A percentile compares a stretch with the other conserved stretches of the same genome.
These are phyloP conservation scores for Fusarium sp. DNA, from an alignment of 2,329 filamentous ascomycete genomes.

Conservation along the genomic window DNA sequence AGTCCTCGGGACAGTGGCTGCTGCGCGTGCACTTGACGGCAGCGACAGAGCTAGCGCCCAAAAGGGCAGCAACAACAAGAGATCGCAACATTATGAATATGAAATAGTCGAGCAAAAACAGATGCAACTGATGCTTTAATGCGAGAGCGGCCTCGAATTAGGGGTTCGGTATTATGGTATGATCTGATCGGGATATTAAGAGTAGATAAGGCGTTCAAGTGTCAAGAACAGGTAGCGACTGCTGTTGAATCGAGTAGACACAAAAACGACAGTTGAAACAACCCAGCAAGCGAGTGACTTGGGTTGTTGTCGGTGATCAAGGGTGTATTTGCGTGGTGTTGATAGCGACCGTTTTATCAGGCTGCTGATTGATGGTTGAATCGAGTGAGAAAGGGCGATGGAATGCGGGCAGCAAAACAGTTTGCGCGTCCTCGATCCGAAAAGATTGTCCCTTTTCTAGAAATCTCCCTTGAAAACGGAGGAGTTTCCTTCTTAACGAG, in stretches of 20 bases:
- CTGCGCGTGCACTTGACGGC: slow-evolving; percentile 57
- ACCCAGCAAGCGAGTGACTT: slow-evolving; percentile 34
- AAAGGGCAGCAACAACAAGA: slow-evolving; percentile 45
- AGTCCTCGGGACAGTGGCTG: slow-evolving; percentile 74
- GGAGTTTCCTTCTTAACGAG: slow-evolving; percentile 17
- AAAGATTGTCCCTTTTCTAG: not conserved
- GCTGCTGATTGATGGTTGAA: slow-evolving; percentile 18
- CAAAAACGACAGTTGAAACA: slow-evolving; percentile 12
- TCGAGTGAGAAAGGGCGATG: slow-evolving; percentile 10
- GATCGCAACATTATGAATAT: slow-evolving; percentile 49
- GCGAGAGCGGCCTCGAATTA: slow-evolving; percentile 3
- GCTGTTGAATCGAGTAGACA: slow-evolving; percentile 6
- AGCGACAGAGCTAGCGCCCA: slow-evolving; percentile 47
- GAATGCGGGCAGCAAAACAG: slow-evolving; percentile 33
- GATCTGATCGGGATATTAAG: slow-evolving; percentile 9
- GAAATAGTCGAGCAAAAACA: slow-evolving; percentile 10
- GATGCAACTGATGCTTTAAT: slow-evolving; percentile 11
- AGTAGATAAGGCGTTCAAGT: slow-evolving; percentile 7
- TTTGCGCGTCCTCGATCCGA: slow-evolving; percentile 32
- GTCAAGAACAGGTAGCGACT: slow-evolving; percentile 19
- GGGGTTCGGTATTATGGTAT: slow-evolving; percentile 12
- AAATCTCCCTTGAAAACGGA: slow-evolving; percentile 1
- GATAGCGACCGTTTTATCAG: slow-evolving; percentile 14
- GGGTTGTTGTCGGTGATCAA: slow-evolving; percentile 18
- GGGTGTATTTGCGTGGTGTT: not conserved